A percentile compares a stretch with the other conserved stretches of the same genome.
These are phyloP conservation scores for Cucumis melo DNA, from an alignment of 306 rosid species.

Conservation along the genomic window DNA sequence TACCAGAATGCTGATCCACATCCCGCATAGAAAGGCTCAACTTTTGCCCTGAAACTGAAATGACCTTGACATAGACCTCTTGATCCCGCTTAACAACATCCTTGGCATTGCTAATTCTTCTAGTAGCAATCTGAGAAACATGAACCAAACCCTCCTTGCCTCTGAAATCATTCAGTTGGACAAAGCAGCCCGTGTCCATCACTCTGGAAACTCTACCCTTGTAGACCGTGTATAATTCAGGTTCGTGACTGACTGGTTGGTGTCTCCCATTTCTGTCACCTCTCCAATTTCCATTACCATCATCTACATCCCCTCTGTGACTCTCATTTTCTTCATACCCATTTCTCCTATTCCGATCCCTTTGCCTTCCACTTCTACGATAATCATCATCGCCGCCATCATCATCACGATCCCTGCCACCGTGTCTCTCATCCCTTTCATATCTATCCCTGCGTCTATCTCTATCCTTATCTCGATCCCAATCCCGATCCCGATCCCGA, in stretches of 20 bases:
- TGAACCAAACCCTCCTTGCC: slow-evolving; percentile 89
- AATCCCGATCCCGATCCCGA: slow-evolving; percentile 14
- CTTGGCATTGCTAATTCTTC: slow-evolving; percentile 64
- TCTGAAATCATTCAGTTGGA: slow-evolving; percentile 51
- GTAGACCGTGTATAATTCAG: slow-evolving; percentile 55
- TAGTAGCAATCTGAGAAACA: slow-evolving; percentile 70
- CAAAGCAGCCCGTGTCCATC: slow-evolving; percentile 83
- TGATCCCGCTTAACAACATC: slow-evolving; percentile 76
- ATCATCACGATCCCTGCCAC: slow-evolving; percentile 14
- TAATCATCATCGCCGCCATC: slow-evolving; percentile 10
- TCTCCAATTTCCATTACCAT: slow-evolving; percentile 14
- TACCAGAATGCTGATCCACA: slow-evolving; percentile 68
- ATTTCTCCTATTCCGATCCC: slow-evolving; percentile 21
- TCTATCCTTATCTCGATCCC: slow-evolving; percentile 24
- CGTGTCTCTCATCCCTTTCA: slow-evolving; percentile 17
- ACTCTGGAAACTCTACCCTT: slow-evolving; percentile 71
- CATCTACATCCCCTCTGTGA: slow-evolving; percentile 22
- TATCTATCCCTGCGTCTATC: slow-evolving; percentile 10
- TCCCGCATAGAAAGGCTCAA: slow-evolving; percentile 82
- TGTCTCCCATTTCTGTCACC: slow-evolving; percentile 18
- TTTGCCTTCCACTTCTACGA: slow-evolving; percentile 22
- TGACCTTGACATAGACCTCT: slow-evolving; percentile 70
- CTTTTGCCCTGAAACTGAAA: slow-evolving; percentile 65
- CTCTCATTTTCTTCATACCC: slow-evolving; percentile 20
- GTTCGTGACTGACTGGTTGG: slow-evolving; percentile 36